Evolutionary conservation across 257 asterid genomes (phyloP).

Genomic region (Anisodus acutangulus): DNA sequence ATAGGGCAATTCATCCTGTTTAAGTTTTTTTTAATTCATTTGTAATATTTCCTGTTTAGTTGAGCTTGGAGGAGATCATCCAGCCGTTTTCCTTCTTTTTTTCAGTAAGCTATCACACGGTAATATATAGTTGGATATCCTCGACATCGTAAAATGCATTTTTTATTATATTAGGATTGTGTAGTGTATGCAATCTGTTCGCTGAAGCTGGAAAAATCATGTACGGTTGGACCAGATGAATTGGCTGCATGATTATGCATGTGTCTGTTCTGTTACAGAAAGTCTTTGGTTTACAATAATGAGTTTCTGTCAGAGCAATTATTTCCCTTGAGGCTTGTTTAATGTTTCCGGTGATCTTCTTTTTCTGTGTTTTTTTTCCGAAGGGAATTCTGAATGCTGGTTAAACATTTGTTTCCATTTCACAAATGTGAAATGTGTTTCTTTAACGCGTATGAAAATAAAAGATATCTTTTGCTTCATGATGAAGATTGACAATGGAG

Average conservation of each 20-base stretch:
- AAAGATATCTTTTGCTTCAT: slow-evolving; percentile 13
- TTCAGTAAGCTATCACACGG: background rate
- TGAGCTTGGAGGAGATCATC: background rate
- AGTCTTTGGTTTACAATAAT: background rate
- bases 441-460: background rate
- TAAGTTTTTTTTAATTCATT: background rate
- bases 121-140: too few relatives aligned
- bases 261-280: background rate
- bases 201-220: slow-evolving; percentile 9
- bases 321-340: background rate
- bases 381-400: background rate
- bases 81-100: background rate
- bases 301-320: background rate
- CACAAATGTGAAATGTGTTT: background rate
- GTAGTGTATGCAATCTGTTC: slow-evolving; percentile 4
- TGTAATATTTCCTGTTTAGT: background rate
- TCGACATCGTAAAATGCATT: too few relatives aligned
- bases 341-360: background rate
- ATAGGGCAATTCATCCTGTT: background rate
- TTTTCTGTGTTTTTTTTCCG: background rate
- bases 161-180: background rate
- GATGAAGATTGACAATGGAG: slow-evolving; percentile 76
- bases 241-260: slow-evolving; percentile 22
- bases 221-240: slow-evolving; percentile 7
- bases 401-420: slow-evolving; percentile 10